Evolutionary conservation across 148 eudicot species (phyloP).

Genomic region (Rhododendron mucronatum): DNA sequence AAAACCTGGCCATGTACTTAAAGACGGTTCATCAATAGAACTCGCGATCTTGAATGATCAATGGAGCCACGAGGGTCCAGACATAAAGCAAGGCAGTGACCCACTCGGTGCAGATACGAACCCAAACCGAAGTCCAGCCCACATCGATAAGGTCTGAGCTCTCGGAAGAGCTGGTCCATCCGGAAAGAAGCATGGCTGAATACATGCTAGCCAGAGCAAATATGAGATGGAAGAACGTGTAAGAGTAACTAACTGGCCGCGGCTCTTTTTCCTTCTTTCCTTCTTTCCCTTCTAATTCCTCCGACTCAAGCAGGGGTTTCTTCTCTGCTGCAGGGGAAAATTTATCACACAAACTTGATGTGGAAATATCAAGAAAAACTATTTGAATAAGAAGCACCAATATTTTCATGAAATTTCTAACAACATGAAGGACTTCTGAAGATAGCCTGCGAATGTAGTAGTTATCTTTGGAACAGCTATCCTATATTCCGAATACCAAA

Average conservation of each 20-base stretch:
- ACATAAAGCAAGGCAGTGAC: slow-evolving; percentile 80
- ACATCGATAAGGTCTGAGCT: slow-evolving; percentile 77
- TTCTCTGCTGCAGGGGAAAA: slow-evolving; percentile 40
- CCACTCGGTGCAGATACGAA: slow-evolving; percentile 85
- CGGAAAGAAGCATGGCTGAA: slow-evolving; percentile 94
- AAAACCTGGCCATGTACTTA: too few relatives aligned
- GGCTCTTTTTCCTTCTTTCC: slow-evolving; percentile 44
- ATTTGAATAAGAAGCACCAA: not conserved
- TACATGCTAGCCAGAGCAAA: slow-evolving; percentile 99
- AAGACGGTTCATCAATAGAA: slow-evolving; percentile 30
- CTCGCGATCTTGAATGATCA: slow-evolving; percentile 81
- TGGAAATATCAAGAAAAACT: not conserved
- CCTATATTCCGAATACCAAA: not conserved
- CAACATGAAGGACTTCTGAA: not conserved
- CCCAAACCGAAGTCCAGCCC: slow-evolving; percentile 99
- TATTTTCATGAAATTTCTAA: not conserved
- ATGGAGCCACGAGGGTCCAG: slow-evolving; percentile 91
- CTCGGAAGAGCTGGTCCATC: slow-evolving; percentile 83
- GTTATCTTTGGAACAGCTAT: not conserved
- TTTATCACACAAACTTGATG: not conserved
- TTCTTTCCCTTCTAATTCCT: slow-evolving; percentile 61
- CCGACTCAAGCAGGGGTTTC: slow-evolving; percentile 65
- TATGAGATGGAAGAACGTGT: slow-evolving; percentile 86
- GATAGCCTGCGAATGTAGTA: not conserved
- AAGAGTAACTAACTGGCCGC: slow-evolving; percentile 83